These are phyloP conservation scores for Nematocida sp. DNA, from an alignment of 371 early-diverging fungal genomes.

Conservation along the genomic window DNA sequence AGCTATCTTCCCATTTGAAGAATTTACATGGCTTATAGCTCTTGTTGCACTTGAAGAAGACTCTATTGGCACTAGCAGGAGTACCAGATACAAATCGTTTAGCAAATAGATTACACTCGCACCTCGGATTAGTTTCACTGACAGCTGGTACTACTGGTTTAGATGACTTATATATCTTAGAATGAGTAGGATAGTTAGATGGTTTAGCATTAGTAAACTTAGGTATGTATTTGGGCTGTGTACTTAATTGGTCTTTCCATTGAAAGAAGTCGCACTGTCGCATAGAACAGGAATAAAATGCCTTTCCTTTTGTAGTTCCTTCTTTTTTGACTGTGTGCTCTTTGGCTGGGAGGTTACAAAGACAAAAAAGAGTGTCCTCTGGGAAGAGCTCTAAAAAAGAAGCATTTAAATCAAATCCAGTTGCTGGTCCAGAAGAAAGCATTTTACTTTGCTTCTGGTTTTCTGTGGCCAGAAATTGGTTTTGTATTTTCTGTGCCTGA, in stretches of 20 bases:
- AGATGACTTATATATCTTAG: neutral
- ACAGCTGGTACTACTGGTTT: neutral
- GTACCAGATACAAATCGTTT: constrained; percentile 56
- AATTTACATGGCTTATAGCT: constrained; percentile 63
- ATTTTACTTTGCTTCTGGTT: no score
- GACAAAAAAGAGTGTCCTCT: constrained; percentile 63
- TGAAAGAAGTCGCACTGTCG: constrained; percentile 62
- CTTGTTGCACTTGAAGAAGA: constrained; percentile 64
- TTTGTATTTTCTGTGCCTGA: no score
- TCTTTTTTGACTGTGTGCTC: constrained; percentile 65
- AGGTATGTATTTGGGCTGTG: neutral
- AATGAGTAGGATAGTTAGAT: neutral
- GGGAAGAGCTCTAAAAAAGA: neutral
- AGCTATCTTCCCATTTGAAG: constrained; percentile 62
- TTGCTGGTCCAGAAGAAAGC: no score
- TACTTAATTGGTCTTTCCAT: constrained; percentile 50
- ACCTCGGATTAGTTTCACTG: constrained; percentile 48
- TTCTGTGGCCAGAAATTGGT: no score
- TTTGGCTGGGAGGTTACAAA: constrained; percentile 66
- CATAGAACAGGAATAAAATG: constrained; percentile 64
- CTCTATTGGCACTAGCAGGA: constrained; percentile 58
- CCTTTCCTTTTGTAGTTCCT: constrained; percentile 68
- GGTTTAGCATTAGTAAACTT: neutral
- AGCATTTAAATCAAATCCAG: no score
- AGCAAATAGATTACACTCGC: constrained; percentile 60